Base-by-base conservation (phyloP, 2,329 filamentous ascomycete genomes). In the Monilinia polystroma region DNA sequence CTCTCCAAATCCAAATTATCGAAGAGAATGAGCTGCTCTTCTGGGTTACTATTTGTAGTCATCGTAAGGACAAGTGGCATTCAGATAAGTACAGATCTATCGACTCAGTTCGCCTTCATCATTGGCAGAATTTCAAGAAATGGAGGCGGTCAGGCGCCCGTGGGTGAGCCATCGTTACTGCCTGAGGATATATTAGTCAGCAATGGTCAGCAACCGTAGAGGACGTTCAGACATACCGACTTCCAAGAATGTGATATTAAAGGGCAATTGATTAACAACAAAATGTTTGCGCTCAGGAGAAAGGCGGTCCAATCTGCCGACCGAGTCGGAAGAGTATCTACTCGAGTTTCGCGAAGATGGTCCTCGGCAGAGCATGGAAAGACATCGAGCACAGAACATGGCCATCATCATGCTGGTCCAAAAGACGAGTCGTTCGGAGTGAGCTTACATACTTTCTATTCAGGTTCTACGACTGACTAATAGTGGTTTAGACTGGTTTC, bases 361-460 rank as follows among this genome's bases (percentile, higher is more conserved):
- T 68, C 73, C 12, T 71, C 71, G 26, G 66, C 65, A 38, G 66
- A 70, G 6, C 70, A 72, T 65, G 70, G 67, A 49, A 72, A 72
- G 62, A 65, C 67, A 53, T 66, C 63, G 35, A 69, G 69, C 64
- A 68, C 67, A 20, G 69, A 70, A n/a, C 70, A 72, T 65, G 68
- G 63, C 63, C 76, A 78, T 63, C 75, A 76, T 68, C 76, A 77
- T 66, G 73, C 75, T 66, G 72, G 71, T 68, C 78, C 81, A 63
- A 78, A 75, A 65, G 78, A 79, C 68, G 83, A 85, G 75, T 78
- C 79, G 68, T 78, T 84, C 68, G 82, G 83, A 64, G 83, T 85
- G 79, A 74, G 82, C 51, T 54, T 64, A 63, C 60, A 43, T 23
- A 26, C 26, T 1, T 20, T 29, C 20, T 45, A 54, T 63, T 23